Evolutionary conservation across 257 asterid genomes (phyloP), one percentile per base, ranked within the genome.

Genomic region (Paulownia fortunei): DNA sequence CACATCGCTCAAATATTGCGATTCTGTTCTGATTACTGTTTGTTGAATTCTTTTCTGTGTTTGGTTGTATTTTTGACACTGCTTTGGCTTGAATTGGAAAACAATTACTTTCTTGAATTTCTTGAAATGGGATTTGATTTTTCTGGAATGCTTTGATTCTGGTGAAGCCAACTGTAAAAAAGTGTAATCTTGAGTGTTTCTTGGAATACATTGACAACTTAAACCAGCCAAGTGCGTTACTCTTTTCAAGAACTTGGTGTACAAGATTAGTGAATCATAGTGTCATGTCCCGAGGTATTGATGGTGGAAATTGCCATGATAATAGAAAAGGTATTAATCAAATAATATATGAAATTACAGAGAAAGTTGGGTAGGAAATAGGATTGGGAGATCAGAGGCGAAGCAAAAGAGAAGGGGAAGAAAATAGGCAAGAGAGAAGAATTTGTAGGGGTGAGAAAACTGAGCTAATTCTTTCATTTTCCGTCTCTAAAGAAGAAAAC

Each of bases 1-100:
- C 15, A 8, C 26, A 18, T 42, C 2, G 39, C 18, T 74, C 7
- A 61, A 36, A 1, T 15, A 6, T 23, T 67, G 26, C 8, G 52
- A 9, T 68, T 56, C 7, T 37, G n/a, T 26, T n/a, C 23, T 58
- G 77, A 68, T 76, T 41, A 9, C 60, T 74, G 74, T 46, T 69
- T 49, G 11, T 39, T 61, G 80, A 62, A 44, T 24, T 27, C 2
- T 41, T 10, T 65, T 39, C 12, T 52, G 71, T 44, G 19, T 23
- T 73, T 66, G 51, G 0, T 18, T 46, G 13, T 36, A 23, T 62
- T 75, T 46, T n/a, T 34, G 30, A 0, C 32, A 3, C 23, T 32
- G 52, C 11, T 37, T 67, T 63, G 60, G 63, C n/a, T 68, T 66
- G 77, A 47, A 47, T 64, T 21, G 76, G 23, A 5, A 24, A 18